Conservation (phyloP, 2,329 filamentous ascomycete genomes). For the Neophaeococcomyces aloes region DNA sequence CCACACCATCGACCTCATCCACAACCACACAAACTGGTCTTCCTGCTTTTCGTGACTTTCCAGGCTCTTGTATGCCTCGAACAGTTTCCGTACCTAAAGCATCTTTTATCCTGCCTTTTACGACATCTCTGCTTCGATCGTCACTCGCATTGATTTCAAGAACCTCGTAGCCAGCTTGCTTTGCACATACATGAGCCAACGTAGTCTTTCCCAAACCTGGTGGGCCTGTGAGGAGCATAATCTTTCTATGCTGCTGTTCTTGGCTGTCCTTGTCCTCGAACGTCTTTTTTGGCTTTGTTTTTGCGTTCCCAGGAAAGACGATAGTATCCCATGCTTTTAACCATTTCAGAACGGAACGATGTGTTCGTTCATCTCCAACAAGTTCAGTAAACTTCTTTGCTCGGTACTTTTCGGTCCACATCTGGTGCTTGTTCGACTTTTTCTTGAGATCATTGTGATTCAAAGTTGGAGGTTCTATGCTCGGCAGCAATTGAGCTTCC, state of each 20-base stretch:
- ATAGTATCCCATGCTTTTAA: constrained; percentile 87
- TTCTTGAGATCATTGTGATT: constrained; percentile 21
- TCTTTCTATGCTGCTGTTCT: constrained; percentile 73
- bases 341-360: constrained; percentile 83
- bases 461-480: constrained; percentile 21
- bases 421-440: constrained; percentile 27
- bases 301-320: constrained; percentile 71
- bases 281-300: constrained; percentile 35
- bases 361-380: constrained; percentile 87
- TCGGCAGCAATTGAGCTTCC: constrained; percentile 20
- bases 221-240: constrained; percentile 79
- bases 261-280: constrained; percentile 39
- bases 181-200: constrained; percentile 87
- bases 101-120: constrained; percentile 81
- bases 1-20: constrained; percentile 92
- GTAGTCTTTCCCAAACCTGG: constrained; percentile 95
- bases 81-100: constrained; percentile 92
- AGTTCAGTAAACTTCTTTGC: constrained; percentile 85
- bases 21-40: constrained; percentile 88
- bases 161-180: constrained; percentile 89
- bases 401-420: constrained; percentile 98
- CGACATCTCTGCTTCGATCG: constrained; percentile 78
- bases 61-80: constrained; percentile 46
- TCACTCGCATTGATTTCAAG: constrained; percentile 98
- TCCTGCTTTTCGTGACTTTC: constrained; percentile 57